These are phyloP conservation scores for Mollisiaceae sp. DNA, from an alignment of 2,329 filamentous ascomycete genomes.

Conservation along the genomic window DNA sequence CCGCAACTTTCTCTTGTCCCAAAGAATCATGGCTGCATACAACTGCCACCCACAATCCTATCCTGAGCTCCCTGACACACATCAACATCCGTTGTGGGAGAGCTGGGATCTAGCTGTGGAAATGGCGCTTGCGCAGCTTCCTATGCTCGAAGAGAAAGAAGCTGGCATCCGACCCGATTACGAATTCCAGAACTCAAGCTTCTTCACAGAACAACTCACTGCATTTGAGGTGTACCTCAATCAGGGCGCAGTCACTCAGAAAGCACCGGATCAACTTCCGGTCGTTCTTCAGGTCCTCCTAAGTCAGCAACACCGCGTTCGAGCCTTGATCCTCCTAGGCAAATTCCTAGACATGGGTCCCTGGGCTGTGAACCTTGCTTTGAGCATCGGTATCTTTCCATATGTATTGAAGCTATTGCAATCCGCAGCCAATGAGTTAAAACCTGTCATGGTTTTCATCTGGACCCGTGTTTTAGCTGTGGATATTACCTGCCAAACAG, in stretches of 20 bases:
- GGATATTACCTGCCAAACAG: slow-evolving; percentile 89
- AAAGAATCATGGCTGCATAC: slow-evolving; percentile 95
- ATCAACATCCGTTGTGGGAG: slow-evolving; percentile 93
- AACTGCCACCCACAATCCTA: slow-evolving; percentile 94
- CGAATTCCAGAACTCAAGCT: slow-evolving; percentile 91
- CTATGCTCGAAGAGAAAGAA: slow-evolving; percentile 81
- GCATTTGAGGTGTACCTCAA: slow-evolving; percentile 95
- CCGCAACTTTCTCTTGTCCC: slow-evolving; percentile 91
- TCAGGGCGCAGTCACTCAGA: slow-evolving; percentile 81
- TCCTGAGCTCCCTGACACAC: slow-evolving; percentile 90
- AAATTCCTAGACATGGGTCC: slow-evolving; percentile 94
- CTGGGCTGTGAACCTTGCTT: slow-evolving; percentile 96
- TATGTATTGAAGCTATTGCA: slow-evolving; percentile 98
- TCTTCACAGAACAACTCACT: slow-evolving; percentile 96
- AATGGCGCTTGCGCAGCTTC: slow-evolving; percentile 88
- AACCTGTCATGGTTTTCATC: slow-evolving; percentile 99
- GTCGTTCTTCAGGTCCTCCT: slow-evolving; percentile 95
- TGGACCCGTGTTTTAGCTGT: slow-evolving; percentile 97
- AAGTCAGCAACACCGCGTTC: slow-evolving; percentile 90
- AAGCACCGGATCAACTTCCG: slow-evolving; percentile 90
- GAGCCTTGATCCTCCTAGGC: slow-evolving; percentile 88
- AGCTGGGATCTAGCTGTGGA: slow-evolving; percentile 98
- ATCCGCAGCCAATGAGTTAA: slow-evolving; percentile 91
- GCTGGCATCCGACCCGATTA: slow-evolving; percentile 69
- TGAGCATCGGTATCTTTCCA: slow-evolving; percentile 98